These are phyloP conservation scores for Metschnikowia noctiluminum DNA, from an alignment of 805 yeast species.

Conservation along the genomic window DNA sequence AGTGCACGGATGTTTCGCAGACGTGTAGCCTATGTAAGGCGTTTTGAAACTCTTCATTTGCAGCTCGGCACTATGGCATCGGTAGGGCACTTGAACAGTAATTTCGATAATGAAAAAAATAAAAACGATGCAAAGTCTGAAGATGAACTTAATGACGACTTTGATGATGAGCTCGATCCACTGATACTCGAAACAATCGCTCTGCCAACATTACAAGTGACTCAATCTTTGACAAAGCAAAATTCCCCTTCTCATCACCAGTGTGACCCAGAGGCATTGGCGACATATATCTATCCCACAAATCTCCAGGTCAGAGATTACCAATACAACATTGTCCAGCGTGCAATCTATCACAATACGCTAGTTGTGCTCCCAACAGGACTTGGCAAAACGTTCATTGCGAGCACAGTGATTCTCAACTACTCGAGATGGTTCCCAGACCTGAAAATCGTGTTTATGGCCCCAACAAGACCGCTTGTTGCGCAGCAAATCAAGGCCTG, in stretches of 20 bases:
- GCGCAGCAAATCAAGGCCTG: constrained; percentile 96
- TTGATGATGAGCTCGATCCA: constrained; percentile 17
- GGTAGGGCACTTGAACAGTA: too few species aligned
- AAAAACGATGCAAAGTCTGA: neutral
- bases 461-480: constrained; percentile 94
- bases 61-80: too few species aligned
- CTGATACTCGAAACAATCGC: neutral
- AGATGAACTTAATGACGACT: constrained; percentile 9
- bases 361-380: constrained; percentile 96
- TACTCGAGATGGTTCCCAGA: constrained; percentile 79
- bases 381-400: constrained; percentile 93
- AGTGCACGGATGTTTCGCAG: constrained; percentile 2
- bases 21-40: neutral
- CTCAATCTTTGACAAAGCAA: too few species aligned
- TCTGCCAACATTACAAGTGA: too few species aligned
- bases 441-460: constrained; percentile 86
- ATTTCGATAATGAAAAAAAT: neutral
- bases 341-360: constrained; percentile 68
- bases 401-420: constrained; percentile 89
- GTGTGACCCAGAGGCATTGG: constrained; percentile 8
- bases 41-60: neutral
- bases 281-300: constrained; percentile 76
- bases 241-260: constrained; percentile 6
- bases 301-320: constrained; percentile 83
- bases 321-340: constrained; percentile 74